Evolutionary conservation across 1,139 yeast species (phyloP), one percentile per base, ranked within the genome.

Genomic region (Lodderomyces parapsilosis): DNA sequence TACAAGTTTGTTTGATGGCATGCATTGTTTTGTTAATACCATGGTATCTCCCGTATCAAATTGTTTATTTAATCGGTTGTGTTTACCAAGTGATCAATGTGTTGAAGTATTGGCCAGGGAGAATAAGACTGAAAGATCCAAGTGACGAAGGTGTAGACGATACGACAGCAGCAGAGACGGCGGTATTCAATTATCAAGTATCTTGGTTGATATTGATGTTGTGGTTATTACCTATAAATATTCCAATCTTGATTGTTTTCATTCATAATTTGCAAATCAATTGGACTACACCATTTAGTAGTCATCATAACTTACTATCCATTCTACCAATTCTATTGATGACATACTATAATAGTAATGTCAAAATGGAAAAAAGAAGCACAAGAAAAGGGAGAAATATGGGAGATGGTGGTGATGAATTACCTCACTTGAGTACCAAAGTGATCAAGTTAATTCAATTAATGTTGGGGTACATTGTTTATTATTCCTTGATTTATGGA

Each of bases 241-340:
- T 80, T 1, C 93, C 94, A 0, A 80, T 83, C 1, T 58, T 86
- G 23, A 66, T 85, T 47, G 93, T 85, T 2, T 83, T 84, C 62
- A 65, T 83, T 20, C 91, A 85, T 56, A 84, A 86, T 56, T 65
- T 84, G 47, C 74, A 83, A 2, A 72, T 85, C 32, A 78, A 73
- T 50, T 85, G 93, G 91, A 76, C 70, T 42, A 84, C 90, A 0
- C 86, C 91, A 18, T 85, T 86, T 52, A 79, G 85, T 13, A 83
- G 91, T 0, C 93, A 85, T 57, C 93, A 85, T 57, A 85, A 85
- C 55, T 66, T 83, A 40, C 59, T 85, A 45, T 83, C 90, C 0
- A 76, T 86, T 15, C 59, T 82, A 10, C 91, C 93, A 0, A 77
- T 83, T 1, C 66, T 84, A 11, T 50, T 78, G 7, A 54, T 83